These are phyloP conservation scores for Canavalia ensiformis DNA, from an alignment of 306 rosid genomes.

Conservation along the genomic window DNA sequence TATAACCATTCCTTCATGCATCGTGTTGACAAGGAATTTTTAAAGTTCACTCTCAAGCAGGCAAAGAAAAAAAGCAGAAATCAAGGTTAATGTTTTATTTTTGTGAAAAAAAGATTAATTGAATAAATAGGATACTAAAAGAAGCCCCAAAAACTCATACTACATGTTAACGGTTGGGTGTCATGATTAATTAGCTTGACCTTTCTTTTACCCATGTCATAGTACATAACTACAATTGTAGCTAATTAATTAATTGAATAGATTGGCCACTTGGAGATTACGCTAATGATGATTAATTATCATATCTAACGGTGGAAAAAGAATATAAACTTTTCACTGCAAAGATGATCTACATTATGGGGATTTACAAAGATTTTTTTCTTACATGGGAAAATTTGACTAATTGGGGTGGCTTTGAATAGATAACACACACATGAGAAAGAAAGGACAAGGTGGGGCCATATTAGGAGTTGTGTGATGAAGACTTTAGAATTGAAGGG, in stretches of 20 bases:
- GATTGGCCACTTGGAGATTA: constrained; percentile 42
- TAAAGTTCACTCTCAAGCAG: background rate
- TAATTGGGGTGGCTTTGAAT: constrained; percentile 47
- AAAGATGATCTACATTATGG: constrained; percentile 57
- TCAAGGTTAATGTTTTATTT: background rate
- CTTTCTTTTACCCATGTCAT: constrained; percentile 8
- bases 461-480: constrained; percentile 67
- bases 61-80: background rate
- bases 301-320: constrained; percentile 66
- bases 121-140: background rate
- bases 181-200: constrained; percentile 46
- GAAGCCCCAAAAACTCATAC: constrained; percentile 13
- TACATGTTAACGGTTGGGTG: constrained; percentile 29
- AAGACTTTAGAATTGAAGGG: constrained; percentile 61
- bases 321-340: constrained; percentile 53
- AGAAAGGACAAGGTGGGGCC: constrained; percentile 78
- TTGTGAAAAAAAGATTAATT: background rate
- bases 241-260: constrained; percentile 28
- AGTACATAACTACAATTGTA: background rate
- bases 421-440: constrained; percentile 52
- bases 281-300: constrained; percentile 55
- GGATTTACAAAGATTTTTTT: constrained; percentile 53
- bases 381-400: constrained; percentile 62
- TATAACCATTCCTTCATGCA: constrained; percentile 41
- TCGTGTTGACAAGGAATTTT: constrained; percentile 30